Evolutionary conservation across 228 moss, liverwort and hornwort species (phyloP), one percentile per base, ranked within the genome.

Genomic region (Sphagnum fallax): DNA sequence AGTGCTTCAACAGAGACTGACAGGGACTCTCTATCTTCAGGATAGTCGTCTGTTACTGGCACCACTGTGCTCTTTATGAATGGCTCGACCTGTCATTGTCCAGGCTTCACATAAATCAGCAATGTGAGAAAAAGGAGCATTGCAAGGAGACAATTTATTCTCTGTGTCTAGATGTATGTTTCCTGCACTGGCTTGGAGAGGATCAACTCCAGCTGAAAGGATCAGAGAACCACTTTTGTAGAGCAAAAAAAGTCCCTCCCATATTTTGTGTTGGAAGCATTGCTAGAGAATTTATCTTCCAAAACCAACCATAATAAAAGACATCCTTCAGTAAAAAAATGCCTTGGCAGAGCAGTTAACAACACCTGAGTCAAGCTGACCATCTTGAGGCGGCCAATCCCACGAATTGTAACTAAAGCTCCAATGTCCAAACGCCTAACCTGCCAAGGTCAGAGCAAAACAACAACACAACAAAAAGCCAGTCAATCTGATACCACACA

Each of bases 371-470:
- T 97, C 62, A 97, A 75, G 66, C 51, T 80, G 72, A 91, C 84
- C 75, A 97, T 88, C 73, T 91, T 93, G 72, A 97, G 90, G 69
- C 97, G 93, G 48, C 91, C 93, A 52, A 97, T 82, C 48, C 97
- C 97, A 48, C 88, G 88, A 68, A 97, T 88, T 18, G 90, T 88
- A 63, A 93, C 91, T 72, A 91, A 83, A 52, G 93, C 97, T 85
- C 97, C 93, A 65, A 97, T 84, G 60, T 91, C 93, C 74, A 97
- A 80, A 66, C 87, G 90, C 75, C 86, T 88, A 72, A 97, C 91
- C 96, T 96, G 92, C 67, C 77, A 55, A 78, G 78, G 72, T 65
- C 83, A 78, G 70, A 72, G 74, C 69, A 60, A 55, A 8, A 55
- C 55, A 8, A 8, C 55, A 55, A 8, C 55, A 55, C 55, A 55